Evolutionary conservation across 352 stramenopile species (phyloP).

Genomic region (Paralagenidium karlingii): DNA sequence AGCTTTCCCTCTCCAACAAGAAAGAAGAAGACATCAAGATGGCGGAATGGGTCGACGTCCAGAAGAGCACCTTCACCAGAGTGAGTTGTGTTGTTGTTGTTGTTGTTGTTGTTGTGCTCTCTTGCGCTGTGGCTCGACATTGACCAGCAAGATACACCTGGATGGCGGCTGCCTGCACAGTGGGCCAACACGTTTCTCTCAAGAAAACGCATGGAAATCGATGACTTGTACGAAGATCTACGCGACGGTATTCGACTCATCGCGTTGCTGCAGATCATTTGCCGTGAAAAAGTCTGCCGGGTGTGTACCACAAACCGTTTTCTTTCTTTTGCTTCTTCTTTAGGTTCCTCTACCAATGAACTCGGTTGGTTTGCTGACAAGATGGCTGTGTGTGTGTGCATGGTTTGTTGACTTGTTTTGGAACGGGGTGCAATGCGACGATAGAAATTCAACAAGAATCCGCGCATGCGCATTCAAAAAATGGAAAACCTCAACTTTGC

Average conservation of each 20-base stretch:
- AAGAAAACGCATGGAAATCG: constrained; percentile 79
- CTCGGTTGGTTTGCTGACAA: neutral
- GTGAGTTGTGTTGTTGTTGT: constrained; percentile 15
- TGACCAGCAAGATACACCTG: neutral
- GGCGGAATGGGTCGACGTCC: constrained; percentile 84
- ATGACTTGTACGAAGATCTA: constrained; percentile 83
- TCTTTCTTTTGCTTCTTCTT: too few species aligned
- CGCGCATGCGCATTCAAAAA: constrained; percentile 89
- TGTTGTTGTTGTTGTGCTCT: too few species aligned
- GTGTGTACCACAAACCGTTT: constrained; percentile 41
- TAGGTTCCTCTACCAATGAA: too few species aligned
- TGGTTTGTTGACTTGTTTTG: too few species aligned
- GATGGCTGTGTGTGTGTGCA: constrained; percentile 8
- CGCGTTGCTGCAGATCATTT: constrained; percentile 82
- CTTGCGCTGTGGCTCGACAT: too few species aligned
- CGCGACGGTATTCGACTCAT: constrained; percentile 80
- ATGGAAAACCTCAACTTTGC: constrained; percentile 88
- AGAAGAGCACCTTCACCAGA: constrained; percentile 88
- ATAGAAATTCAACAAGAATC: constrained; percentile 88
- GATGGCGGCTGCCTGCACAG: constrained; percentile 13
- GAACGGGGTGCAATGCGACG: too few species aligned
- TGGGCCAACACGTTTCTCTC: constrained; percentile 87
- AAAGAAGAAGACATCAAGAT: neutral
- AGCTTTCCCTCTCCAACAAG: too few species aligned
- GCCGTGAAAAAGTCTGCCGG: constrained; percentile 72